phyloP scores from a whole-genome alignment of 306 rosid genomes.

The Glycine soja region DNA sequence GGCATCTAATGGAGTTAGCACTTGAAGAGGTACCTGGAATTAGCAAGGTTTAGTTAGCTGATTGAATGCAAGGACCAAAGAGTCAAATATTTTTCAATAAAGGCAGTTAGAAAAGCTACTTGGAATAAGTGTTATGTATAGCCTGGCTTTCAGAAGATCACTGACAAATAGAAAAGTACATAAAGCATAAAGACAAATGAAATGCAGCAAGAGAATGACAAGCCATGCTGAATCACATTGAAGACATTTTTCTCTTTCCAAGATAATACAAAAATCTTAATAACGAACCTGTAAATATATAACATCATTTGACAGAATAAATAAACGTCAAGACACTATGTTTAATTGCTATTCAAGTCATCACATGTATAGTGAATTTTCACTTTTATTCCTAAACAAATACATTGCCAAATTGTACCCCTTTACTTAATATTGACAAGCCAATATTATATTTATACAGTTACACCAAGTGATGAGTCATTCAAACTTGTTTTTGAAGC shows the following conservation, averaged over 20 bases:
- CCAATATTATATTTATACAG: conserved; percentile 27
- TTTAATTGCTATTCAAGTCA: conserved; percentile 2
- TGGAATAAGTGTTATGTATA: not conserved
- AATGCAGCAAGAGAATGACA: conserved; percentile 11
- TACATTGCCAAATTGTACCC: not conserved
- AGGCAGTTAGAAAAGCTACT: conserved; percentile 36
- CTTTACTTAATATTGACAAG: conserved; percentile 33
- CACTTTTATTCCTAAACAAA: conserved; percentile 22
- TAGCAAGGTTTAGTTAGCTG: conserved; percentile 47
- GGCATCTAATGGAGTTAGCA: conserved; percentile 67
- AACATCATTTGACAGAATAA: conserved; percentile 24
- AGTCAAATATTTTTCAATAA: conserved; percentile 20
- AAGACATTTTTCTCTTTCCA: conserved; percentile 17
- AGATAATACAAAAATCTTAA: conserved; percentile 20
- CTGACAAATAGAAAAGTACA: not conserved
- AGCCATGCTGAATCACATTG: not conserved
- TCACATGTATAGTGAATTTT: conserved; percentile 16
- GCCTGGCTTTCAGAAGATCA: conserved; percentile 30
- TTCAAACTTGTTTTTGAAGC: conserved; percentile 14
- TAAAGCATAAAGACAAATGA: conserved; percentile 10
- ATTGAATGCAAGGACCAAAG: conserved; percentile 32
- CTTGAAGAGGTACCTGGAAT: conserved; percentile 77
- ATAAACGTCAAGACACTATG: not conserved
- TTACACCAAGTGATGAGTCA: conserved; percentile 23
- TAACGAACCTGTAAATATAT: not conserved